Conservation (phyloP, 2,329 filamentous ascomycete genomes). For the Ambrosiella beaveri region DNA sequence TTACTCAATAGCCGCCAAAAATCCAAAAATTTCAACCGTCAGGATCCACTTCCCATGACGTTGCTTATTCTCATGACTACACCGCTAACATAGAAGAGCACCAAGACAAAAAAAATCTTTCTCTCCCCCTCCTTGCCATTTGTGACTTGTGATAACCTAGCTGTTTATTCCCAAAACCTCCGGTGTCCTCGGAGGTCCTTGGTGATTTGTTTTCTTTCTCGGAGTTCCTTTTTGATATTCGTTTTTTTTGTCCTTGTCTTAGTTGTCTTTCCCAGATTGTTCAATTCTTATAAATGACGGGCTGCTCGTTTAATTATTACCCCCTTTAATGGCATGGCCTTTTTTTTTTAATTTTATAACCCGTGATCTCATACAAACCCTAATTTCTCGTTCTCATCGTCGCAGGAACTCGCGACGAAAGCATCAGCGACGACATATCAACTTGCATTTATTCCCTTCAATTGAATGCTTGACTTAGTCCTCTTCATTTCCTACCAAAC, state of each 20-base stretch:
- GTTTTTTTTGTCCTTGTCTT: not conserved
- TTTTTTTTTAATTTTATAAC: not conserved
- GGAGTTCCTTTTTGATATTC: not conserved
- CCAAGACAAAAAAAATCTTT: too few relatives aligned
- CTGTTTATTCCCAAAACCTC: too few relatives aligned
- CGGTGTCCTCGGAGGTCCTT: too few relatives aligned
- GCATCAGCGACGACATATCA: not conserved
- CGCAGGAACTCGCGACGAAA: not conserved
- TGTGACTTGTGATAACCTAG: too few relatives aligned
- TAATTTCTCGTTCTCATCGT: not conserved
- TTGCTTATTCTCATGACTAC: too few relatives aligned
- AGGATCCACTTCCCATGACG: too few relatives aligned
- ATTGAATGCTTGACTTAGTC: too few relatives aligned
- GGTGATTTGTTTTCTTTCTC: not conserved
- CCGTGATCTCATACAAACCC: not conserved
- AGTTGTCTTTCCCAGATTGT: not conserved
- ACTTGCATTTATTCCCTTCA: not conserved
- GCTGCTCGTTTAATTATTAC: not conserved
- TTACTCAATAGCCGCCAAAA: too few relatives aligned
- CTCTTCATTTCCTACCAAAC: too few relatives aligned
- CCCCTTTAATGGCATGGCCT: not conserved
- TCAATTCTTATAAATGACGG: not conserved
- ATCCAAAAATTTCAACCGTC: too few relatives aligned
- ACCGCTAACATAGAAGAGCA: too few relatives aligned
- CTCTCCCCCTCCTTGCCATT: too few relatives aligned